Evolutionary conservation across 2,329 filamentous ascomycete genomes (phyloP), one percentile per base, ranked within the genome.

Genomic region (Alternaria longipes): DNA sequence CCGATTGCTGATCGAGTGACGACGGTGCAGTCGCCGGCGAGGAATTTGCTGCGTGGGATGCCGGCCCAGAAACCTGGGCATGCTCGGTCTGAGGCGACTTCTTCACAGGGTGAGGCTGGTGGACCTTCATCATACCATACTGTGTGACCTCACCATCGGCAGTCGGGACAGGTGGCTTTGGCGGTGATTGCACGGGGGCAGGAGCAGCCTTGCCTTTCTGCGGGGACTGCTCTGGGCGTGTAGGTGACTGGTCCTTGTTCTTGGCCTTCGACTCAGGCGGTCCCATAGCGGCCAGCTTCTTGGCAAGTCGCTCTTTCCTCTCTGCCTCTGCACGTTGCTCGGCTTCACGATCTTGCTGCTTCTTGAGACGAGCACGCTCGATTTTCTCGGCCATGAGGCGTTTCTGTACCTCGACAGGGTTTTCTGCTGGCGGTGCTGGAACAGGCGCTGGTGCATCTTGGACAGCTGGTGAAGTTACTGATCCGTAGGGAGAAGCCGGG

Each of bases 321-420:
- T 87, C 91, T n/a, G 88, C 89, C 72, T 92, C 90, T 70, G 91
- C 89, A n/a, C 84, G 85, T 20, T 86, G 89, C 75, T 93, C 86
- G 59, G 91, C 90, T 61, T 78, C 76, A 51, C 66, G 57, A 42
- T 77, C 71, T 55, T 76, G 73, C 59, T 90, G 89, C 71, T 89
- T 88, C 20, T 90, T 90, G 54, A 88, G 87, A 85, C 87, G 62
- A 14, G 90, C 90, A 52, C 87, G 81, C 70, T 93, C 90, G 7
- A 89, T 84, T 40, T 87, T 87, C 69, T 92, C 89, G 38, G 85
- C 85, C 90, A 94, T 93, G 22, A 92, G 81, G 32, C 85, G 84
- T 74, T 85, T 79, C 84, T 91, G 84, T 82, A 91, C 80, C 87
- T 90, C 71, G 81, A 86, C 76, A 83, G 88, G 65, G 84, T 84